Conservation (phyloP, 2,329 filamentous ascomycete species). For the Penicillium sp. region DNA sequence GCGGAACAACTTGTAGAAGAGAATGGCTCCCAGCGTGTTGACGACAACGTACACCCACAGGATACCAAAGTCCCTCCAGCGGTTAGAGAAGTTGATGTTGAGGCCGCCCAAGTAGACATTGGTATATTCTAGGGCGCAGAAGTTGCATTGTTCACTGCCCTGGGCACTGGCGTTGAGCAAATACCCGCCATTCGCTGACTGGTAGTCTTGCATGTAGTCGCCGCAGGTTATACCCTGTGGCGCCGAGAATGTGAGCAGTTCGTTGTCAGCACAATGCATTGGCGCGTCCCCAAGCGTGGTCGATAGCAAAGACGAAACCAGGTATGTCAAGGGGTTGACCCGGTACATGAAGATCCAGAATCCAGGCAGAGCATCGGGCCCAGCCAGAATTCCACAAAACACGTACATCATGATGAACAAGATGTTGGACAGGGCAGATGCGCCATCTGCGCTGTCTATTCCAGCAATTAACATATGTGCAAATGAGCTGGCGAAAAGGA, state of each 20-base stretch:
- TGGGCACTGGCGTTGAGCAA: constrained; percentile 54
- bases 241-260: constrained; percentile 69
- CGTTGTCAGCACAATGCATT: constrained; percentile 72
- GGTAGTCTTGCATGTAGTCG: constrained; percentile 62
- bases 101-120: constrained; percentile 45
- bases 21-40: constrained; percentile 59
- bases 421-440: constrained; percentile 73
- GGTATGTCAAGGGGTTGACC: constrained; percentile 61
- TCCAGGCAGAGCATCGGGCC: constrained; percentile 61
- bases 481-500: constrained; percentile 78
- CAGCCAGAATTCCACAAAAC: constrained; percentile 58
- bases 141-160: constrained; percentile 57
- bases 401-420: constrained; percentile 83
- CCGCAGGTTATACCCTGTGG: constrained; percentile 61
- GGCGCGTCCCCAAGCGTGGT: constrained; percentile 59
- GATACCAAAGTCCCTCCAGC: constrained; percentile 73
- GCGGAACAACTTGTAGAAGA: constrained; percentile 46
- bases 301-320: constrained; percentile 23
- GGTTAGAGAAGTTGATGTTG: constrained; percentile 59
- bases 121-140: constrained; percentile 39
- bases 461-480: constrained; percentile 77
- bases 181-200: constrained; percentile 56
- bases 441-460: constrained; percentile 74
- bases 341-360: constrained; percentile 71
- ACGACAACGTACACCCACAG: constrained; percentile 64